Percentiles rank a stretch among this genome's conserved stretches.
Conservation (phyloP, 352 stramenopile species). For the Globisporangium cederbergense region DNA sequence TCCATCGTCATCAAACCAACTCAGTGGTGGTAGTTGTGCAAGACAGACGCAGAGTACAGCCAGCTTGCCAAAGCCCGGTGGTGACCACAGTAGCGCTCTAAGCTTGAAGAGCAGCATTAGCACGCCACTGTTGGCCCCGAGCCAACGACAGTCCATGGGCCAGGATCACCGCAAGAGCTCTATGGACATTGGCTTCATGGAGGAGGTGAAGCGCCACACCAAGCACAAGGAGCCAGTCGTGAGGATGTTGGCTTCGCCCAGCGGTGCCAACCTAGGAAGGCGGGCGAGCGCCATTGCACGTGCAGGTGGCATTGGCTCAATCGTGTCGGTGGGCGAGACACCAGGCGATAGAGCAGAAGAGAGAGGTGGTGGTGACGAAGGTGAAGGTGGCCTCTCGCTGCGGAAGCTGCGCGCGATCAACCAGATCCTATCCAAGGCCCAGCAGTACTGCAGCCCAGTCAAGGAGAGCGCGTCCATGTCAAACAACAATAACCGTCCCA, state of each 20-base stretch:
- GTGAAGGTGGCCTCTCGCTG: constrained; percentile 19
- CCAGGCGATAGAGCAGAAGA: not conserved
- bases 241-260: constrained; percentile 1
- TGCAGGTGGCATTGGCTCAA: not conserved
- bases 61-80: constrained; percentile 1
- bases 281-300: not conserved
- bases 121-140: not conserved
- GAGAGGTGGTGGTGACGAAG: not conserved
- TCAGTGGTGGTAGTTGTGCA: not conserved
- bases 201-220: constrained; percentile 39
- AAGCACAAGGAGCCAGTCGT: constrained; percentile 12
- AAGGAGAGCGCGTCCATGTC: not conserved
- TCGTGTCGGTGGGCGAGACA: not conserved
- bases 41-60: constrained; percentile 1
- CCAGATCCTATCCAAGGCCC: constrained; percentile 47
- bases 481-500: constrained; percentile 4
- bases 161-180: constrained; percentile 29
- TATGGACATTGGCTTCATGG: constrained; percentile 47
- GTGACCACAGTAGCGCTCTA: constrained; percentile 11
- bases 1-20: not conserved
- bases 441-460: constrained; percentile 24
- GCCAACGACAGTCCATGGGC: not conserved
- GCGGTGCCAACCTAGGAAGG: not conserved
- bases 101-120: constrained; percentile 10
- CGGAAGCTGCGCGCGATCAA: constrained; percentile 65